Evolutionary conservation across 148 eudicot species (phyloP), one percentile per base, ranked within the genome.

Genomic region (Heliosperma pusillum): DNA sequence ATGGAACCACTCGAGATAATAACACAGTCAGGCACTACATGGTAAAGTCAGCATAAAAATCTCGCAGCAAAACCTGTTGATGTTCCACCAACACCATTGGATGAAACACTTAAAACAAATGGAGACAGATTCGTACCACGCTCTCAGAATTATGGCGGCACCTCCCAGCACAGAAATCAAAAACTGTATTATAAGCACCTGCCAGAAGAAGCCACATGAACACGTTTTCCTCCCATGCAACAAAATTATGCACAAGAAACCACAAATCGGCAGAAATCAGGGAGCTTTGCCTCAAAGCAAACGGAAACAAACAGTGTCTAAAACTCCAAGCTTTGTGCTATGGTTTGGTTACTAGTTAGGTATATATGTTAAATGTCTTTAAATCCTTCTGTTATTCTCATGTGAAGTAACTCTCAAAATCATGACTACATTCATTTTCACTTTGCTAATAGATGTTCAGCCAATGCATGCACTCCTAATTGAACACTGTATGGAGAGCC

Each of bases 121-220:
- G 69, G 42, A 50, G 52, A 68, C 16, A 70, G 68, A 52, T 42
- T 74, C 85, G 71, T 89, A 93, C 97, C 88, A 95, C 99, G 76
- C 99, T 92, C 82, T 88, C 91, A 56, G 99, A 95, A 83, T 87
- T 95, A 84, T 95, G 97, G 52, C 99, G 97, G 81, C 99, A 95
- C 74, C 97, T 88, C 76, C 99, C 99, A 83, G 87, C 86, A 85
- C 99, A 95, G 73, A 78, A 95, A 80, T 92, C 93, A 83, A 95
- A 95, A 79, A 90, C 85, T 79, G 88, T 84, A 67, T 80, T 79
- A 79, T 88, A 95, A 58, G 89, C 89, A 80, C 96, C 98, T 88
- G 91, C 74, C 82, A 81, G 74, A 82, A 79, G 44, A n/a, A 66
- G 66, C 66, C 61, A 50, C 69, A 70, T 40, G 61, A n/a, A 27